Conservation (phyloP, 2,329 filamentous ascomycete species). For the Talaromyces piceae region DNA sequence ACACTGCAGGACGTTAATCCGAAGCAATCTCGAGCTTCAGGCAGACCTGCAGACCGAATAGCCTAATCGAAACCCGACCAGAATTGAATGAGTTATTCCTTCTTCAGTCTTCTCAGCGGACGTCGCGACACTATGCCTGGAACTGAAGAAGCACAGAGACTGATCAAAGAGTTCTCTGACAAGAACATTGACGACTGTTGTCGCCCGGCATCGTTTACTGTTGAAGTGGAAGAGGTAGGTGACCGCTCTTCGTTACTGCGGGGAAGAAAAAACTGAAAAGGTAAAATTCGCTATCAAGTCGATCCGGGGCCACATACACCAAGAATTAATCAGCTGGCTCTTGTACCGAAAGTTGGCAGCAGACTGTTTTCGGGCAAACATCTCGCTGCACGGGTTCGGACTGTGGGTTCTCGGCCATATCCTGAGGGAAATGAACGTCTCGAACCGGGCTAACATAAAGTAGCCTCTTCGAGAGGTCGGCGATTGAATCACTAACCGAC, state of each 20-base stretch:
- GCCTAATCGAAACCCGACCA: neutral
- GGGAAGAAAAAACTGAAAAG: neutral
- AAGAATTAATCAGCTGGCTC: conserved; percentile 17
- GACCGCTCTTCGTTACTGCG: neutral
- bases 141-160: conserved; percentile 4
- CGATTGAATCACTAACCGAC: conserved; percentile 16
- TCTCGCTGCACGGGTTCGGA: conserved; percentile 17
- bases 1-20: too few relatives aligned
- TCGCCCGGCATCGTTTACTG: conserved; percentile 8
- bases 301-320: conserved; percentile 17
- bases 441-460: neutral
- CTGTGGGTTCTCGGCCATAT: conserved; percentile 12
- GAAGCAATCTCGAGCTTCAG: neutral
- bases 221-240: conserved; percentile 14
- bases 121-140: neutral
- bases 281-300: conserved; percentile 11
- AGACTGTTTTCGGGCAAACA: conserved; percentile 17
- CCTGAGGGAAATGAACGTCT: too few relatives aligned
- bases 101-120: neutral
- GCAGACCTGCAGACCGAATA: neutral
- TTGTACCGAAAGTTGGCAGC: conserved; percentile 19
- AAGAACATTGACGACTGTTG: conserved; percentile 14
- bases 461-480: conserved; percentile 17
- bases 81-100: conserved; percentile 4
- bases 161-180: conserved; percentile 12